phyloP scores from a whole-genome alignment of 805 yeast genomes.

The Candida pini region DNA sequence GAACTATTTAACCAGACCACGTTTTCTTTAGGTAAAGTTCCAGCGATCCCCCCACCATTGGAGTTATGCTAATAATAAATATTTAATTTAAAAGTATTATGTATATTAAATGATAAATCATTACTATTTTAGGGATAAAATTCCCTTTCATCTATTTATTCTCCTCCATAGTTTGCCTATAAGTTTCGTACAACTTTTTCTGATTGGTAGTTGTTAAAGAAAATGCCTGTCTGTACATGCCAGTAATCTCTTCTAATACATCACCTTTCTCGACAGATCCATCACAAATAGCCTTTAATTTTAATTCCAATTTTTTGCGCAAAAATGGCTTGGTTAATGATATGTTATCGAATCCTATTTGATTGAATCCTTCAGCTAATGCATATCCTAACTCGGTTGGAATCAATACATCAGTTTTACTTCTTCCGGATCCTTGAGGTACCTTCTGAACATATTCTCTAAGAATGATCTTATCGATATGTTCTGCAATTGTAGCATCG shows the following conservation, averaged over 20 bases:
- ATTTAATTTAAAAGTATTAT: no score
- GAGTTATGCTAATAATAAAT: conserved; percentile 35
- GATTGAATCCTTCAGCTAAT: conserved; percentile 81
- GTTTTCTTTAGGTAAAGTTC: conserved; percentile 60
- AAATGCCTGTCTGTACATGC: conserved; percentile 59
- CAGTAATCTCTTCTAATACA: conserved; percentile 51
- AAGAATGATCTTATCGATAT: conserved; percentile 70
- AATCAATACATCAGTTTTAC: conserved; percentile 40
- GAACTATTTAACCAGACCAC: conserved; percentile 40
- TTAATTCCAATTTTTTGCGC: conserved; percentile 67
- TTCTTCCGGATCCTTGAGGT: conserved; percentile 32
- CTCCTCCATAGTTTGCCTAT: conserved; percentile 14
- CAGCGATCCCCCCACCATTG: conserved; percentile 68
- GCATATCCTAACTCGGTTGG: conserved; percentile 87
- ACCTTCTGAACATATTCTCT: conserved; percentile 60
- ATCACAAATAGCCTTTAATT: conserved; percentile 59
- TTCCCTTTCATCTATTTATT: conserved; percentile 1
- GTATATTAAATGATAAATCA: no score
- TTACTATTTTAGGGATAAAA: no score
- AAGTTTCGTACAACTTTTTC: conserved; percentile 31
- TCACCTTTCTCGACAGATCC: conserved; percentile 50
- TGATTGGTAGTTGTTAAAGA: conserved; percentile 39
- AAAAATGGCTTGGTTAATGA: conserved; percentile 86
- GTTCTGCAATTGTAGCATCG: conserved; percentile 98
- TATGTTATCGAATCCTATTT: conserved; percentile 61